phyloP scores from a whole-genome alignment of 2,329 filamentous ascomycete species.

The Cladophialophora psammophila region DNA sequence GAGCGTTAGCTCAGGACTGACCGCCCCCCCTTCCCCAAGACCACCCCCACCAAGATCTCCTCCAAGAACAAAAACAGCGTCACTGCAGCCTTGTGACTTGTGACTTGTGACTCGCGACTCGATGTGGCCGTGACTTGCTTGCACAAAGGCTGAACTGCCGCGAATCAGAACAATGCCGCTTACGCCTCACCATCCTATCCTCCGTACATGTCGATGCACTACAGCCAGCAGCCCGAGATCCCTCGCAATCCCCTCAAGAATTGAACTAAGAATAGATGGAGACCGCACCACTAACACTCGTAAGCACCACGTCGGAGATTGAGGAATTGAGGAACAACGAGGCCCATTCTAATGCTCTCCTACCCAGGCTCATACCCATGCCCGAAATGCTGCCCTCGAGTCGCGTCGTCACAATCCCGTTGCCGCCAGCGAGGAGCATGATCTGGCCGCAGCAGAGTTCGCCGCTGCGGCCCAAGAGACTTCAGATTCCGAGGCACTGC shows the following conservation, averaged over 20 bases:
- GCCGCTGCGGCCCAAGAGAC: conserved; percentile 80
- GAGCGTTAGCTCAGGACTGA: no score
- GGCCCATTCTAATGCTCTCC: conserved; percentile 29
- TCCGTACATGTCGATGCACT: background rate
- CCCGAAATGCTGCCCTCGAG: conserved; percentile 80
- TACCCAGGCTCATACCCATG: conserved; percentile 82
- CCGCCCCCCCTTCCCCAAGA: background rate
- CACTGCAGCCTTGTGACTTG: conserved; percentile 17
- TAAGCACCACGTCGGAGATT: conserved; percentile 46
- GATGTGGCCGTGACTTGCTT: background rate
- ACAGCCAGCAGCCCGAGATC: background rate
- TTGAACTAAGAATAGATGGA: conserved; percentile 64
- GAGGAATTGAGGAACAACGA: conserved; percentile 6
- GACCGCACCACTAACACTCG: conserved; percentile 71
- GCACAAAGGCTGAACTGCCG: background rate
- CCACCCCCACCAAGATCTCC: conserved; percentile 1
- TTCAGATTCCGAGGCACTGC: conserved; percentile 74
- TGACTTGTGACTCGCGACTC: background rate
- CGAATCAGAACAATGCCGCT: background rate
- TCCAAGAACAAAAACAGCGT: background rate
- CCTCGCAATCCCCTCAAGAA: background rate
- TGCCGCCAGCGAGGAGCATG: conserved; percentile 85
- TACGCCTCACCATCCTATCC: background rate
- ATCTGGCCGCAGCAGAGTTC: conserved; percentile 87
- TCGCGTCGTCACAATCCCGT: conserved; percentile 72